phyloP scores from a whole-genome alignment of 2,329 filamentous ascomycete genomes.

The Arachnomyces sp. region DNA sequence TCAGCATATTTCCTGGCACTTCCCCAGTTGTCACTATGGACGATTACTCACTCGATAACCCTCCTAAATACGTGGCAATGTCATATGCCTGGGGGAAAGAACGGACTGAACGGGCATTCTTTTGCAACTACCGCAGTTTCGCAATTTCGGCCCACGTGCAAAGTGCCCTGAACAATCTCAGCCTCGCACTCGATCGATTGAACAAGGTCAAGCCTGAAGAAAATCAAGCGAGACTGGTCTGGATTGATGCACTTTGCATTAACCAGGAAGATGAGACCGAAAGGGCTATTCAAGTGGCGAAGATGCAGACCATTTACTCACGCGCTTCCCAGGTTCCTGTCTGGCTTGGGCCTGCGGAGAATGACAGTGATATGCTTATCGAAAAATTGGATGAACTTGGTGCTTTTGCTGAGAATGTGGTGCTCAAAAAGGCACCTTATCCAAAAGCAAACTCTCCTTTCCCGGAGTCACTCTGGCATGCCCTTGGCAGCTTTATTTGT shows the following conservation, averaged over 20 bases:
- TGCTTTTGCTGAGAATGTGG: constrained; percentile 1
- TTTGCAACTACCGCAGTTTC: too few species aligned
- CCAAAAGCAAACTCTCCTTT: background rate
- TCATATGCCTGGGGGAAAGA: too few species aligned
- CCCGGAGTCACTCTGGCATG: constrained; percentile 7
- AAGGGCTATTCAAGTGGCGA: constrained; percentile 9
- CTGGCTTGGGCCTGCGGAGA: constrained; percentile 14
- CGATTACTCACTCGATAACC: too few species aligned
- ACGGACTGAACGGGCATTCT: too few species aligned
- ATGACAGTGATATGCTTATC: constrained; percentile 7
- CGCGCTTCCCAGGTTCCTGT: constrained; percentile 12
- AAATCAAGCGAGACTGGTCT: too few species aligned
- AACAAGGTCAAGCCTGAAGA: too few species aligned
- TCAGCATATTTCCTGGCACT: too few species aligned
- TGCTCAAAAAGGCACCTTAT: constrained; percentile 5
- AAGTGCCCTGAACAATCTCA: too few species aligned
- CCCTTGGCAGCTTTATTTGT: constrained; percentile 10
- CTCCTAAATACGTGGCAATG: too few species aligned
- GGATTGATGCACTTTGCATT: constrained; percentile 14
- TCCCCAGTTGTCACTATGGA: too few species aligned
- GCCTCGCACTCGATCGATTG: too few species aligned
- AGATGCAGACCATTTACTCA: constrained; percentile 12
- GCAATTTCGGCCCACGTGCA: too few species aligned
- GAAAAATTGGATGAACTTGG: constrained; percentile 4
- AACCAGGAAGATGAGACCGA: constrained; percentile 11